Evolutionary conservation across 2,329 filamentous ascomycete genomes (phyloP), one percentile per base, ranked within the genome.

Genomic region (Penicillium sp.): DNA sequence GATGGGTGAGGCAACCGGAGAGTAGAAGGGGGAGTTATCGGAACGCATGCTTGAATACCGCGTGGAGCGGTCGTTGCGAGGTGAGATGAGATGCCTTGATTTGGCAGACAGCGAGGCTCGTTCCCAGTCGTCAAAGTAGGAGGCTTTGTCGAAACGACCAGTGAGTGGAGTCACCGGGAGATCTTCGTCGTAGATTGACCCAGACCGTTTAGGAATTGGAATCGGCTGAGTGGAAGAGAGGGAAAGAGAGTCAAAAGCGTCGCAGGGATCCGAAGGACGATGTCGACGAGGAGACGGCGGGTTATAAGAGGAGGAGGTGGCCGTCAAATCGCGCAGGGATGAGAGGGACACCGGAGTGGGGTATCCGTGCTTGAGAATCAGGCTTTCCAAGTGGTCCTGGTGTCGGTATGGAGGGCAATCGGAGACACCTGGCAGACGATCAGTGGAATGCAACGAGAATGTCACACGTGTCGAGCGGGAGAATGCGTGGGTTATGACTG

Each of bases 291-390:
- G 64, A 18, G 69, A 66, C 8, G 69, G 68, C 10, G 69, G 70
- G 45, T 61, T 67, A 67, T 69, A 70, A 56, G 67, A 64, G 38
- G 70, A 72, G 2, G 66, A 67, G 29, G 70, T 73, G 24, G 69
- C 65, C 38, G 69, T 71, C 47, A 73, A 57, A 57, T 70, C 70
- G 42, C 70, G 64, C 49, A 73, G 50, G 53, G 70, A 73, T 4
- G 70, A 73, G 42, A 72, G 59, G 21, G 69, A 72, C 33, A 72
- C 66, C 36, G 68, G 68, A 50, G 70, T 70, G 62, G 70, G 70
- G 64, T 68, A 67, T 45, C 68, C 69, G 69, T 71, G 69, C 58
- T 66, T 70, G 53, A 64, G 61, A 57, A 73, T 70, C 56, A 73
- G 53, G 59, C 59, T 68, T 53, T 71, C 69, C n/a, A 70, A 59